Evolutionary conservation across 371 early-diverging fungal species (phyloP).

Genomic region (Mucor ambiguus): DNA sequence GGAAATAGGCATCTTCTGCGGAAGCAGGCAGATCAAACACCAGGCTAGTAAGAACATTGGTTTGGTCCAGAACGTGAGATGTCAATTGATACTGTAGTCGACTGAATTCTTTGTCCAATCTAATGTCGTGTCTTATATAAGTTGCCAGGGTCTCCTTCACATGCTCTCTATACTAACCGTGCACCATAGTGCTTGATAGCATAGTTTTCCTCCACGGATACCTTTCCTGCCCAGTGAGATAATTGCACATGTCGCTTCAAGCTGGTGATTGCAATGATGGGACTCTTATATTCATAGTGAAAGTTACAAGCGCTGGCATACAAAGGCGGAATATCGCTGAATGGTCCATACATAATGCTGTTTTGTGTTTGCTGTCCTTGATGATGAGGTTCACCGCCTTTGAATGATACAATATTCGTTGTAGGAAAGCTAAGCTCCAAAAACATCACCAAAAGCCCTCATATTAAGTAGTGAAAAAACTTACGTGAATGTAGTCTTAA

Average conservation of each 20-base stretch:
- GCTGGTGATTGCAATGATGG: slow-evolving; percentile 65
- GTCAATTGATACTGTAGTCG: slow-evolving; percentile 65
- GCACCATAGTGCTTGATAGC: slow-evolving; percentile 82
- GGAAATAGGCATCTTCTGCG: slow-evolving; percentile 78
- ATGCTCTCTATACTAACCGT: slow-evolving; percentile 45
- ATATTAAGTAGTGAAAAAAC: slow-evolving; percentile 4
- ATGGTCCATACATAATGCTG: slow-evolving; percentile 80
- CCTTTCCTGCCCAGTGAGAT: slow-evolving; percentile 81
- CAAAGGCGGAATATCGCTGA: slow-evolving; percentile 37
- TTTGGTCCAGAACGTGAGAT: slow-evolving; percentile 43
- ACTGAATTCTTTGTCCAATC: slow-evolving; percentile 75
- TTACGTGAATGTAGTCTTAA: slow-evolving; percentile 79
- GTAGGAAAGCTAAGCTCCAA: slow-evolving; percentile 29
- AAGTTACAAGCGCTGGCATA: slow-evolving; percentile 41
- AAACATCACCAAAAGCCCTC: no score
- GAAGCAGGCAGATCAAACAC: slow-evolving; percentile 64
- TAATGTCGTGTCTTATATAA: slow-evolving; percentile 17
- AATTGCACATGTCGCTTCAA: slow-evolving; percentile 75
- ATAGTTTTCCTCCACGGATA: slow-evolving; percentile 84
- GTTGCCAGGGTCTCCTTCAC: not conserved
- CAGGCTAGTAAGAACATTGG: slow-evolving; percentile 59
- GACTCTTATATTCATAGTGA: slow-evolving; percentile 67
- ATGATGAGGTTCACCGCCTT: slow-evolving; percentile 23
- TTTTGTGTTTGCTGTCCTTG: slow-evolving; percentile 42
- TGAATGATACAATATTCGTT: slow-evolving; percentile 38